Percentiles rank a stretch among this genome's conserved stretches.
Conservation (phyloP, 2,329 filamentous ascomycete species). For the Diaporthe aspalathi region DNA sequence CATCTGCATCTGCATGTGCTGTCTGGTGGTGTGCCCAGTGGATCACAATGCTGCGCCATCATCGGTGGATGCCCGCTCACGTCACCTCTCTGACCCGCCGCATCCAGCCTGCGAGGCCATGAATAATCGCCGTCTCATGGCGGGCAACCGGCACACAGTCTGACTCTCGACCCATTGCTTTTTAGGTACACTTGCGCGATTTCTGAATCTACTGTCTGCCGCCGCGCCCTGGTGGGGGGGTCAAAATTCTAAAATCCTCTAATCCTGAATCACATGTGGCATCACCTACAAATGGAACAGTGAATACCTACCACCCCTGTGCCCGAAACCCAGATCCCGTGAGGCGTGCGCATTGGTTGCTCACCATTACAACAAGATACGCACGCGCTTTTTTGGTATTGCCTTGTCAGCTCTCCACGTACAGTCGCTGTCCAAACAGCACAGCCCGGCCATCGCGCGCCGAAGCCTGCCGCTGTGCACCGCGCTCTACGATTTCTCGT, state of each 20-base stretch:
- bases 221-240: not conserved
- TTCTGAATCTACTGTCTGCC: conserved; percentile 12
- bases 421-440: conserved; percentile 10
- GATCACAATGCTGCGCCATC: conserved; percentile 20
- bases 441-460: not conserved
- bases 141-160: not conserved
- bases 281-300: conserved; percentile 3
- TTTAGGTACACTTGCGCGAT: conserved; percentile 18
- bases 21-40: conserved; percentile 7
- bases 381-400: not conserved
- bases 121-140: not conserved
- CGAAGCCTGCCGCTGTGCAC: not conserved
- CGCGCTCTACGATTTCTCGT: not conserved
- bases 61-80: conserved; percentile 17
- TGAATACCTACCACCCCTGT: not conserved
- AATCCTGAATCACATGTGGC: conserved; percentile 9
- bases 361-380: not conserved
- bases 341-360: not conserved
- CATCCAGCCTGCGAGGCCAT: conserved; percentile 12
- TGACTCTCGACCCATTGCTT: too few relatives aligned
- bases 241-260: conserved; percentile 16
- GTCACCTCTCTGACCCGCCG: conserved; percentile 4
- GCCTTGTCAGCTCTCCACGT: not conserved
- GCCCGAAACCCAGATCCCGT: not conserved
- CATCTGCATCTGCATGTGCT: not conserved